phyloP scores from a whole-genome alignment of 169 alveolate genomes.

The Eimeria zaria region DNA sequence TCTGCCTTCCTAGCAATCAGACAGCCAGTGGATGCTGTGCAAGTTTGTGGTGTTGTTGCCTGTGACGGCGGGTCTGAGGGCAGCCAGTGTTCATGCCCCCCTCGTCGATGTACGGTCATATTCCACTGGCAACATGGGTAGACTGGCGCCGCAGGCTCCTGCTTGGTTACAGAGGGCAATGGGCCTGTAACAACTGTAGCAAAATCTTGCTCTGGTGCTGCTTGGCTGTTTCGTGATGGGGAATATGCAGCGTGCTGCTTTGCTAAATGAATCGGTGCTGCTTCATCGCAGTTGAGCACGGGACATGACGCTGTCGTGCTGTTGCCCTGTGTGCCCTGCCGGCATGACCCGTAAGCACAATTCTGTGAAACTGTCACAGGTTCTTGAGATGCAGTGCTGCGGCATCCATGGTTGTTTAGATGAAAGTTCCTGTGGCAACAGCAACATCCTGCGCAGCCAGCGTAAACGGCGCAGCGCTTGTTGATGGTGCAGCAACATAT shows the following conservation, averaged over 20 bases:
- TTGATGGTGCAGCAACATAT: constrained; percentile 18
- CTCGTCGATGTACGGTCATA: not conserved
- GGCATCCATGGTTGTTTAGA: not conserved
- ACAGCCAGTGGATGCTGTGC: not conserved
- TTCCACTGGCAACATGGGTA: not conserved
- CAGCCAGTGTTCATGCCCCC: not conserved
- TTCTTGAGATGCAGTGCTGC: not conserved
- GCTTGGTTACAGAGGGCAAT: not conserved
- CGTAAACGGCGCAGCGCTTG: not conserved
- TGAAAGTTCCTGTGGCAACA: not conserved
- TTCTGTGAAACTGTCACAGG: not conserved
- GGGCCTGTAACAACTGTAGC: not conserved
- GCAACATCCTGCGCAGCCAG: constrained; percentile 13
- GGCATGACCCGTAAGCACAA: not conserved
- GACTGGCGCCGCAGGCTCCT: not conserved
- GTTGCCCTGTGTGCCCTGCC: not conserved
- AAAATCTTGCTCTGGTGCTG: not conserved
- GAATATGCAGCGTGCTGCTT: constrained; percentile 7
- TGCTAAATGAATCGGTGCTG: not conserved
- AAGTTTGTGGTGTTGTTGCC: not conserved
- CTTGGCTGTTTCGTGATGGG: not conserved
- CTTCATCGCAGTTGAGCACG: not conserved
- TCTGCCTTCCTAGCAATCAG: not conserved
- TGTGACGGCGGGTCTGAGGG: not conserved
- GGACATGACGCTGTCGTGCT: not conserved